phyloP scores from a whole-genome alignment of 345 rosid species.

The Acer campestre region DNA sequence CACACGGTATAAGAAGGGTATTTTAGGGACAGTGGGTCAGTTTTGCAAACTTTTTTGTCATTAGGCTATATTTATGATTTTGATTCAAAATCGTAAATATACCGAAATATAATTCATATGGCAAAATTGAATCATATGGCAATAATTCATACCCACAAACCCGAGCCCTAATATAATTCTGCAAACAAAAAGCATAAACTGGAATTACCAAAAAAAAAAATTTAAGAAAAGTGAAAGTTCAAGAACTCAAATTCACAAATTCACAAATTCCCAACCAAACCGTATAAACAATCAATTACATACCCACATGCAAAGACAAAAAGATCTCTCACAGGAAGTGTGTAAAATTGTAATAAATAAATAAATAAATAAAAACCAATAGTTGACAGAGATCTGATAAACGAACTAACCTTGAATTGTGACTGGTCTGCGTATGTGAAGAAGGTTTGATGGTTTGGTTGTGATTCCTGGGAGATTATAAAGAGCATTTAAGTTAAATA shows the following conservation, averaged over 20 bases:
- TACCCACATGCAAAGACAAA: slow-evolving; percentile 2
- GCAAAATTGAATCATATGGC: too few relatives aligned
- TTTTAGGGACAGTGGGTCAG: too few relatives aligned
- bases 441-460: background rate
- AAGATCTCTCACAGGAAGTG: background rate
- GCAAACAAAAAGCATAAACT: background rate
- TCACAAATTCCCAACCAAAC: background rate
- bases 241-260: background rate
- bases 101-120: too few relatives aligned
- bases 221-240: background rate
- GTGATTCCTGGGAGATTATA: background rate
- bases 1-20: too few relatives aligned
- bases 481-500: too few relatives aligned
- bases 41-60: too few relatives aligned
- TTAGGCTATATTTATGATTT: too few relatives aligned
- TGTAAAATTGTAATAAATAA: too few relatives aligned
- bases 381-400: slow-evolving; percentile 9
- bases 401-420: slow-evolving; percentile 14
- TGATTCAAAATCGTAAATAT: too few relatives aligned
- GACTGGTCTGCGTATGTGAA: background rate
- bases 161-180: slow-evolving; percentile 2
- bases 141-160: background rate
- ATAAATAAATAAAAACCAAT: background rate
- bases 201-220: background rate
- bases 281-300: background rate